Evolutionary conservation across 1,284 basidiomycete genomes (phyloP).

Genomic region (Ganoderma sinense): DNA sequence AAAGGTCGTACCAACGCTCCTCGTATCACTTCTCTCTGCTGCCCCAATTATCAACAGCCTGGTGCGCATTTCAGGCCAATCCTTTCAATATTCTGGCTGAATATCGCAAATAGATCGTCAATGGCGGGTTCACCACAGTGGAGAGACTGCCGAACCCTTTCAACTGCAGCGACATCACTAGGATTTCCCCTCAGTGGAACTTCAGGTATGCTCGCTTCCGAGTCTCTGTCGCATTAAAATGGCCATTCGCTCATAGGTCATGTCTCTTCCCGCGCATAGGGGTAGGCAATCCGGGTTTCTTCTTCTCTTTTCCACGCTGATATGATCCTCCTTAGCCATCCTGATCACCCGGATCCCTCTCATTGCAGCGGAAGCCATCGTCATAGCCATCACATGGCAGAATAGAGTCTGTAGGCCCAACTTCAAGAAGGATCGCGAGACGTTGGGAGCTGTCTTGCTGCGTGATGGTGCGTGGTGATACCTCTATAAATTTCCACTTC

Average conservation of each 20-base stretch:
- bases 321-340: neutral
- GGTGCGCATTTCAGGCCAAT: neutral
- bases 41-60: neutral
- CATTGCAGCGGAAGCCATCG: neutral
- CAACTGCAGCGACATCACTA: neutral
- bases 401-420: neutral
- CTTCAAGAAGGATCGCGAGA: neutral
- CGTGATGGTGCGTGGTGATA: neutral
- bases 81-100: neutral
- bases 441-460: neutral
- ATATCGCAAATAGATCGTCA: neutral
- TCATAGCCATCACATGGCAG: neutral
- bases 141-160: neutral
- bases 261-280: neutral
- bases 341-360: neutral
- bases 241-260: neutral
- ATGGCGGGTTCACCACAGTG: neutral
- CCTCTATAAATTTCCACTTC: neutral
- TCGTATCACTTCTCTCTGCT: neutral
- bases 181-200: neutral
- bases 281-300: neutral
- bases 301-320: neutral
- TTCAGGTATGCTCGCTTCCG: neutral
- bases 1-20: neutral
- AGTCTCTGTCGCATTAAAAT: too few relatives aligned